Conservation (phyloP, 371 early-diverging fungal species). For the Zopfochytrium polystomum region DNA sequence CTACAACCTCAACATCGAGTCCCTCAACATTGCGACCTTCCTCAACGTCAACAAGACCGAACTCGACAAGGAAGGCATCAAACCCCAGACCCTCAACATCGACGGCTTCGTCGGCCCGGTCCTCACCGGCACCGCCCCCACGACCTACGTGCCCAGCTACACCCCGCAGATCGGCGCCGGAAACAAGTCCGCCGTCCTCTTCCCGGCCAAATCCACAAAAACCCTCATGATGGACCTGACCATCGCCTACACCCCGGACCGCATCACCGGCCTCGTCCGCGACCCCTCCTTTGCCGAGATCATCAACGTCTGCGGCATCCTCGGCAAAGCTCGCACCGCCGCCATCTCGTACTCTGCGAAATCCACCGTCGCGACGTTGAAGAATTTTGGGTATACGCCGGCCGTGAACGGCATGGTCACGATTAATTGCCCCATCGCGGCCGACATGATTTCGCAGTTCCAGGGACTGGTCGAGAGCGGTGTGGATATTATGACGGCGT, state of each 20-base stretch:
- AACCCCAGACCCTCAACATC: not conserved
- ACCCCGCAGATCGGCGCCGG: conserved; percentile 15
- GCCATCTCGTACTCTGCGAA: no score
- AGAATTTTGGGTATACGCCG: no score
- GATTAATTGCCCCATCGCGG: conserved; percentile 10
- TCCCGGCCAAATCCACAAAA: conserved; percentile 6
- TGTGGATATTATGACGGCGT: no score
- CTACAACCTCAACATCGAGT: conserved; percentile 18
- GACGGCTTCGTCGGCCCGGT: not conserved
- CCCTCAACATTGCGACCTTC: conserved; percentile 4
- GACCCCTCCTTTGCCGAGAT: conserved; percentile 16
- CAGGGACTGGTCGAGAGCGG: no score
- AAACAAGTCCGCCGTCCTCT: not conserved
- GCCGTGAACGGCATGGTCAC: no score
- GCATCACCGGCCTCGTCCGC: conserved; percentile 9
- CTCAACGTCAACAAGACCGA: not conserved
- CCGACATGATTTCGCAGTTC: no score
- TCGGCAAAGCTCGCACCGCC: no score
- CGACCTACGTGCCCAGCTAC: conserved; percentile 5
- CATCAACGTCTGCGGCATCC: conserved; percentile 11
- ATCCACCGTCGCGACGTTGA: no score
- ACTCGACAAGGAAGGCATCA: not conserved
- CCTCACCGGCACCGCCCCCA: not conserved
- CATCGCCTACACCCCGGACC: conserved; percentile 18
- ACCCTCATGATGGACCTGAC: conserved; percentile 10